phyloP scores from a whole-genome alignment of 1,284 basidiomycete species.

The Apiotrichum siamense region DNA sequence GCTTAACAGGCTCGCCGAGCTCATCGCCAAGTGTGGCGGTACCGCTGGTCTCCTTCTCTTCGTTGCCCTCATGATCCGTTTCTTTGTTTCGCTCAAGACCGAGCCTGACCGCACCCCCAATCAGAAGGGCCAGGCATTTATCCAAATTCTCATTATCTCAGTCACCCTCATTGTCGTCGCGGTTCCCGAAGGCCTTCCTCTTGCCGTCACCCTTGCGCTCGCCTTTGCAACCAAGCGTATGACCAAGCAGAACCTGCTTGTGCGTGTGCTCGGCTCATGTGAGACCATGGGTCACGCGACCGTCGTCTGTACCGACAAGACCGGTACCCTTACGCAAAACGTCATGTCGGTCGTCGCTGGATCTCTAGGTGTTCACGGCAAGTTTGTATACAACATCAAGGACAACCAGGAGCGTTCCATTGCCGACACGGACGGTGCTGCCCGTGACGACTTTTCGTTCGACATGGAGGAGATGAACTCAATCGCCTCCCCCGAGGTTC shows the following conservation, averaged over 20 bases:
- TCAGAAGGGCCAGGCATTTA: conserved; percentile 72
- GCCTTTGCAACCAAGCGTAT: conserved; percentile 97
- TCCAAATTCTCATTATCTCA: conserved; percentile 47
- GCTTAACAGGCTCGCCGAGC: conserved; percentile 82
- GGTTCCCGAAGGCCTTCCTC: conserved; percentile 91
- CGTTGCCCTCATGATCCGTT: conserved; percentile 80
- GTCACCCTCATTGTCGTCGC: conserved; percentile 95
- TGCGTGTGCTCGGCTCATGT: conserved; percentile 90
- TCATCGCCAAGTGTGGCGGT: conserved; percentile 87
- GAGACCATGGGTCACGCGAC: conserved; percentile 98
- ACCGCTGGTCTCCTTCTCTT: conserved; percentile 79
- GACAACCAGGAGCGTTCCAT: conserved; percentile 72
- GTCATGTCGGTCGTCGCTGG: conserved; percentile 94
- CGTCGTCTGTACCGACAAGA: conserved; percentile 95
- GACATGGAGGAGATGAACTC: conserved; percentile 67
- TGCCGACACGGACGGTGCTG: conserved; percentile 53
- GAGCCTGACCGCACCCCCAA: conserved; percentile 58
- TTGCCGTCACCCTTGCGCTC: conserved; percentile 92
- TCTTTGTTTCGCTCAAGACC: conserved; percentile 76
- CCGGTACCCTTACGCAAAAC: conserved; percentile 81
- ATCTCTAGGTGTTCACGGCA: conserved; percentile 84
- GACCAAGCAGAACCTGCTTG: conserved; percentile 89
- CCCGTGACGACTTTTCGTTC: conserved; percentile 67
- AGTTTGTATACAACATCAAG: conserved; percentile 76
- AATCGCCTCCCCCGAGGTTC: conserved; percentile 60